Evolutionary conservation across 768 basidiomycete species (phyloP), one percentile per base, ranked within the genome.

Genomic region (Suillus decipiens): DNA sequence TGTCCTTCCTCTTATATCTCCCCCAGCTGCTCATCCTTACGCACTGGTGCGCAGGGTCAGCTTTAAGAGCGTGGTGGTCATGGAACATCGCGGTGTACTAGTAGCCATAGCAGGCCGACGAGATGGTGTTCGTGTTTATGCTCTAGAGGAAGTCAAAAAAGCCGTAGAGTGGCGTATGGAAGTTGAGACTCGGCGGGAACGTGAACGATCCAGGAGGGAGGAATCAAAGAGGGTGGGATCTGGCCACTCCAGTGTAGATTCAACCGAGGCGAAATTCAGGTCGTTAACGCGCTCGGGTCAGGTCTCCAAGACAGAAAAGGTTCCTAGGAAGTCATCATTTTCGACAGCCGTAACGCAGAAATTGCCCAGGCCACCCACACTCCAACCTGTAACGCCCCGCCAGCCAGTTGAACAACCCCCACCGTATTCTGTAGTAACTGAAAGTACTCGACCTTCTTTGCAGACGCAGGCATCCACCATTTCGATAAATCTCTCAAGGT

Each of bases 1-100:
- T 73, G 90, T 95, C 2, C 79, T 95, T n/a, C 90, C 93, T 2
- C 79, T 95, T 34, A 73, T 83, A 12, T 87, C 89, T 0, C 92
- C 93, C 0, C 93, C 92, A 2, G 81, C 86, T 15, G 81, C 82
- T 8, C 88, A 89, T 67, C 91, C 93, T 15, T 94, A 93, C 73
- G 87, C 93, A 11, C 82, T 95, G 33, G 88, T 95, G 28, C 86
- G 93, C 24, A 83, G 92, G 61, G 90, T 93, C 59, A 82, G 84
- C 41, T 95, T 95, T 76, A 94, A 93, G 71, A 87, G 84, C 61
- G 88, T 95, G n/a, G 90, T 95, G 1, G 89, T 95, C 15, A 95
- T 95, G 93, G 93, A 95, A 69, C 90, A 94, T 70, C 89, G 93
- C 36, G 93, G 92, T 8, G 92, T 95, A 0, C 78, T 95, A n/a